Base-by-base conservation (phyloP, 2,329 filamentous ascomycete species). In the Trichothecium roseum region DNA sequence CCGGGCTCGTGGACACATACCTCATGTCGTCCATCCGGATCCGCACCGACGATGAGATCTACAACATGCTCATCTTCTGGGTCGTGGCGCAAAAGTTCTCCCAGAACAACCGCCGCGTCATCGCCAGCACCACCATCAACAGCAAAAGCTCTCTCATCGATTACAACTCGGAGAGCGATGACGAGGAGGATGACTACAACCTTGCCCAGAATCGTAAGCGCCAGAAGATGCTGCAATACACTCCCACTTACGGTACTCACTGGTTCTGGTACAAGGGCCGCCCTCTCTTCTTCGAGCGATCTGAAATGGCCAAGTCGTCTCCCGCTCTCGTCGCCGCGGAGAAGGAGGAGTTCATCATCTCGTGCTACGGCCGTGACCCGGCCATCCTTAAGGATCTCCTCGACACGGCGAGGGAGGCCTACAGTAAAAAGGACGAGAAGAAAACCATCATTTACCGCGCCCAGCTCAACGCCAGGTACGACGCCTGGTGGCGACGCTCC, bases 21-120 rank as follows among this genome's bases (percentile, higher is more conserved):
- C 68, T 80, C 45, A 76, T 81, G 64, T 80, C 74, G 3, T 73
- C 69, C 2, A 78, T 79, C 14, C 73, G 79, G 45, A 72, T 85
- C 28, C 69, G 76, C 30, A 68, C 73, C 18, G 78, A 84, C 38
- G 81, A 85, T 45, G 80, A 84, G 51, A 73, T 81, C 38, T 84
- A 82, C 60, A 78, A 78, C 49, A 81, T 82, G 47, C 48, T 84
- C 28, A 82, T 84, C 76, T 66, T 65, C 18, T 84, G 80, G 80
- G 67, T 84, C 3, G 67, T 78, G 2, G 56, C 62, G 24, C 79
- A 84, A 53, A 53, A 59, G 4, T 82, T 83, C 43, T 66, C 75
- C 15, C 66, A 70, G 40, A 58, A 61, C 5, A 72, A 77, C 1
- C 72, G 74, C 12, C 67, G 68, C 30, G 80, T 82, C 43, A 66